Conservation (phyloP, 2,329 filamentous ascomycete genomes). For the Alternaria angustiovoidea region DNA sequence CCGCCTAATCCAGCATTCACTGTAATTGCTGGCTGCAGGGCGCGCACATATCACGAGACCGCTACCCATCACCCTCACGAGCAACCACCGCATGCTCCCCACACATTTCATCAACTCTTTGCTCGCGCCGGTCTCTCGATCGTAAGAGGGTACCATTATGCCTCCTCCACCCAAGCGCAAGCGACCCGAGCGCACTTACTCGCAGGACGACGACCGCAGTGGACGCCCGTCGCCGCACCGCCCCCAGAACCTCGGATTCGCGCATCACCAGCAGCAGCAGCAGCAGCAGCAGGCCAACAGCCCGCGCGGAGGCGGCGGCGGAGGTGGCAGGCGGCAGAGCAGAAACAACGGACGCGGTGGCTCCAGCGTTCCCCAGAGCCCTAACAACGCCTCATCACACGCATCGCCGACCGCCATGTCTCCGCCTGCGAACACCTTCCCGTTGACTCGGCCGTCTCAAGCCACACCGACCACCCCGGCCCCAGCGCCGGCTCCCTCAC, state of each 20-base stretch:
- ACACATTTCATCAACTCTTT: slow-evolving; percentile 26
- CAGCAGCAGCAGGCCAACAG: slow-evolving; percentile 37
- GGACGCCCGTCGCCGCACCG: slow-evolving; percentile 60
- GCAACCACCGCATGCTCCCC: slow-evolving; percentile 41
- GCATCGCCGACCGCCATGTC: slow-evolving; percentile 45
- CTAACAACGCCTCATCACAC: slow-evolving; percentile 32
- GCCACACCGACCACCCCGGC: slow-evolving; percentile 27
- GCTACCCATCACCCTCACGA: slow-evolving; percentile 14
- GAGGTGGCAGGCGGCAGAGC: slow-evolving; percentile 39
- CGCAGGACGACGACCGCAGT: slow-evolving; percentile 54
- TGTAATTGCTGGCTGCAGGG: background rate
- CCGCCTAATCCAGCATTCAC: background rate
- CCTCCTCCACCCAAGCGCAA: slow-evolving; percentile 66
- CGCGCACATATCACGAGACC: slow-evolving; percentile 7
- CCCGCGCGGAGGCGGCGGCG: slow-evolving; percentile 37
- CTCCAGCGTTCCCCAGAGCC: slow-evolving; percentile 43
- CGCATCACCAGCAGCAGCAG: slow-evolving; percentile 54
- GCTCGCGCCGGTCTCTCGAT: slow-evolving; percentile 38
- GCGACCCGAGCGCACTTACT: slow-evolving; percentile 57
- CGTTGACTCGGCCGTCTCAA: slow-evolving; percentile 26
- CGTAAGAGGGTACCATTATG: slow-evolving; percentile 52
- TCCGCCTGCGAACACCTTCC: slow-evolving; percentile 33
- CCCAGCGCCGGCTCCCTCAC: slow-evolving; percentile 23
- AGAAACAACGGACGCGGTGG: slow-evolving; percentile 40
- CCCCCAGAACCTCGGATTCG: slow-evolving; percentile 60